Base-by-base conservation (phyloP, 2,329 filamentous ascomycete genomes). In the Colletotrichum sp. region DNA sequence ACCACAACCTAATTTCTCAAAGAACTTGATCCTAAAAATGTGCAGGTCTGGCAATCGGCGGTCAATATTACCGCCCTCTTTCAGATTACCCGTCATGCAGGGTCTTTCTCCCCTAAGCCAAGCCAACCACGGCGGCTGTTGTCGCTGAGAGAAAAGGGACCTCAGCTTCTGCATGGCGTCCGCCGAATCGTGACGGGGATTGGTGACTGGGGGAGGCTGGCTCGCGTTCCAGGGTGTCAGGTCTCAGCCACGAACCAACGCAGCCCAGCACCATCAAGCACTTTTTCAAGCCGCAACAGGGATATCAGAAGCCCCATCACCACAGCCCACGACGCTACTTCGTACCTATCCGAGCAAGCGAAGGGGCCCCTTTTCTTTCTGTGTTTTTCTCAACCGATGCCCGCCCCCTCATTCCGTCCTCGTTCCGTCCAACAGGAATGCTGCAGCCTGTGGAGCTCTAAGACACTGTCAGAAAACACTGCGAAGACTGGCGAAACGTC, bases 231-330 rank as follows among this genome's bases (percentile, higher is more conserved):
- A 72, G 72, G 72, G 55, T 72, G 63, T 71, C 39, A 60, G 72
- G 70, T 65, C 70, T 76, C 73, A 76, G 73, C 70, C 73, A 76
- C 59, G 30, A 28, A 39, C 63, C 69, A 68, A 34, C 39, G 36
- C 62, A 68, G 52, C 63, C 32, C 57, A 62, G 28, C 24, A 63
- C 30, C 39, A 13, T 63, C 24, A 63, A 55, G 28, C 55, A 71
- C 26, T 66, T 65, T 34, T 63, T 44, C 34, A 62, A 72, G 73
- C 70, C 73, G 73, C 73, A 73, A 39, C 73, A 73, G 62, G 72
- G 73, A 52, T 72, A 16, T 34, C 15, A 62, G n/a, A 8, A 15
- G 21, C 16, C n/a, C 68, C 57, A 57, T 59, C 55, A 63, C 15
- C 34, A 62, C 72, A 72, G 72, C 63, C 68, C 63, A 59, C 68